phyloP scores from a whole-genome alignment of 164 flowering plant genomes.

The Malania oleifera region DNA sequence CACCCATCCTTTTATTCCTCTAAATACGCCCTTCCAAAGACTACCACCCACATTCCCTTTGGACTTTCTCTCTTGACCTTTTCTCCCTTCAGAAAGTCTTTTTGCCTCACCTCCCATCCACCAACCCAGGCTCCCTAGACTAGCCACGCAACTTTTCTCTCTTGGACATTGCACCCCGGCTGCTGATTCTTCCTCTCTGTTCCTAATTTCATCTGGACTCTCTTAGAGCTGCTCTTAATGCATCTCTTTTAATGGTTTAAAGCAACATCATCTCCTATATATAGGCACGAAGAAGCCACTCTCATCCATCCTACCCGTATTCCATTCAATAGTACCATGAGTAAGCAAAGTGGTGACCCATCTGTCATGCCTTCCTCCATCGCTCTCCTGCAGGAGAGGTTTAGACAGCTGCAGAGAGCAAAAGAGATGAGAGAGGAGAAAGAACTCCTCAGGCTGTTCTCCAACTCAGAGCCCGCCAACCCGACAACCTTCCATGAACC shows the following conservation, averaged over 20 bases:
- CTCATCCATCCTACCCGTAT: background rate
- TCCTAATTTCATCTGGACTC: slow-evolving; percentile 10
- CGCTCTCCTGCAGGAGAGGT: slow-evolving; percentile 43
- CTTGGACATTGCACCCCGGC: slow-evolving; percentile 19
- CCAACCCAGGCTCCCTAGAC: slow-evolving; percentile 12
- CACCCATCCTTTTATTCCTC: slow-evolving; percentile 18
- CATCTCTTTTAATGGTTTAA: background rate
- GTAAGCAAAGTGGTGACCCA: slow-evolving; percentile 15
- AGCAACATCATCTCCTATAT: slow-evolving; percentile 9
- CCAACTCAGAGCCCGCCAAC: slow-evolving; percentile 5
- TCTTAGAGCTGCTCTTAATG: slow-evolving; percentile 1
- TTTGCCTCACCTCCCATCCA: slow-evolving; percentile 11
- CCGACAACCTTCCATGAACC: background rate
- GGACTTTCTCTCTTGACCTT: slow-evolving; percentile 18
- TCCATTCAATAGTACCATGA: slow-evolving; percentile 12
- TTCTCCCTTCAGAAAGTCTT: slow-evolving; percentile 4
- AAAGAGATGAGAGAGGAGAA: slow-evolving; percentile 39
- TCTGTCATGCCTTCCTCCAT: slow-evolving; percentile 28
- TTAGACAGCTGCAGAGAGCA: slow-evolving; percentile 31
- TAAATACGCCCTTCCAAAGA: slow-evolving; percentile 13
- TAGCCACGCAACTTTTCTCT: slow-evolving; percentile 14
- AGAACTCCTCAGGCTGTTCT: slow-evolving; percentile 21
- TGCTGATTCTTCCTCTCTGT: slow-evolving; percentile 10
- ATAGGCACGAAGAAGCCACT: slow-evolving; percentile 6
- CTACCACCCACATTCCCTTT: slow-evolving; percentile 21